These are phyloP conservation scores for Cordyceps cateniannulata DNA, from an alignment of 2,329 filamentous ascomycete genomes.

Conservation along the genomic window DNA sequence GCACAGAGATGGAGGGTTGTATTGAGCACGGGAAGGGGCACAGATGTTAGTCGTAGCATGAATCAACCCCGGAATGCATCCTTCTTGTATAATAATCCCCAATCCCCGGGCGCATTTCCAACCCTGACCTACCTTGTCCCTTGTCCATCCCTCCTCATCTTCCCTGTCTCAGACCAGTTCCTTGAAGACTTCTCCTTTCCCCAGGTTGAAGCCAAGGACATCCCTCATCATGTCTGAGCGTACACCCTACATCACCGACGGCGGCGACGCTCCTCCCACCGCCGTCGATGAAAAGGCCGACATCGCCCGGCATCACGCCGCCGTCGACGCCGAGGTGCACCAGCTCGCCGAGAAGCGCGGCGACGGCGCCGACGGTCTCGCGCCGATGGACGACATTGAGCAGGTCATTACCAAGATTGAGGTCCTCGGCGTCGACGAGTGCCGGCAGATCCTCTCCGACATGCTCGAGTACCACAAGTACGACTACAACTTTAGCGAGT, in stretches of 20 bases:
- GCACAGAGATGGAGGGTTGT: not conserved
- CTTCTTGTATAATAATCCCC: not conserved
- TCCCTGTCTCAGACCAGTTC: not conserved
- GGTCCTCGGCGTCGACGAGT: slow-evolving; percentile 17
- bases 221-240: slow-evolving; percentile 5
- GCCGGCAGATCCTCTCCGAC: slow-evolving; percentile 16
- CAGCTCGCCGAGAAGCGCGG: slow-evolving; percentile 10
- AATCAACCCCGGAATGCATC: not conserved
- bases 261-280: not conserved
- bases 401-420: slow-evolving; percentile 21
- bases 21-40: not conserved
- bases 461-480: slow-evolving; percentile 20
- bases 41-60: not conserved
- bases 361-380: slow-evolving; percentile 15
- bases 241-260: slow-evolving; percentile 3
- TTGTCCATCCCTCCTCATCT: not conserved
- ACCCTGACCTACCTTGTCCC: not conserved
- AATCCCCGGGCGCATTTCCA: not conserved
- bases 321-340: not conserved
- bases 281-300: slow-evolving; percentile 3
- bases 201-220: not conserved
- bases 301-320: slow-evolving; percentile 1
- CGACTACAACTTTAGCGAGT: slow-evolving; percentile 20
- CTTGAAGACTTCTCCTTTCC: not conserved
- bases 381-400: slow-evolving; percentile 19